Base-by-base conservation (phyloP, 148 eudicot species). In the Cornus suecica region DNA sequence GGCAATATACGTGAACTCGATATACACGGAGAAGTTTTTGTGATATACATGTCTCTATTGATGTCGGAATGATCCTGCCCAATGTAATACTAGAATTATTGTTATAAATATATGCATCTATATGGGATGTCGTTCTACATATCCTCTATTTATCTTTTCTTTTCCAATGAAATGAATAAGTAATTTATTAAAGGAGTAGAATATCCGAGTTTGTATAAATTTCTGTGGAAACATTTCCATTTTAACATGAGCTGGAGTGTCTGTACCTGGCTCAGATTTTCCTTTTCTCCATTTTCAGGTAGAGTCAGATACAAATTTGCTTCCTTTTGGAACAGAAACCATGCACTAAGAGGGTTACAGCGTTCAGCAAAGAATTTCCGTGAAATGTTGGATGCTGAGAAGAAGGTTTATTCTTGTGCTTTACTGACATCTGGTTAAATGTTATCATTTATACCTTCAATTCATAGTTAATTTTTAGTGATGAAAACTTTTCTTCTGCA, bases 281-380 rank as follows among this genome's bases (percentile, higher is more conserved):
- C 29, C 29, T 75, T 30, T 63, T 67, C 37, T 60, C 48, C 10
- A 65, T 23, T 83, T 83, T 74, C 94, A 94, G 98, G 98, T 65
- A 88, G 97, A 86, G 98, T 94, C 65, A 92, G 92, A 83, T 94
- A 94, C 82, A 92, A 85, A 72, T 94, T 92, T 88, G 98, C 98
- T 54, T 94, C 98, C 52, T 94, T 94, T 87, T 94, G 98, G 98
- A 94, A 94, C 66, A 84, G 97, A 85, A 92, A 94, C 76, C 92
- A 94, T 81, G 88, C 94, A 25, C 22, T 80, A 65, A 92, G 85
- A 79, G 86, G 80, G 77, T 88, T 94, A 76, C 93, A 89, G 83
- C 92, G 97, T 79, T 80, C 91, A 66, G 83, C 74, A 45, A 86
- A 83, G 71, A 83, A 90, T 73, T 92, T 82, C 76, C 88, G 84